Base-by-base conservation (phyloP, 148 eudicot species). In the Heliamphora exappendiculata region DNA sequence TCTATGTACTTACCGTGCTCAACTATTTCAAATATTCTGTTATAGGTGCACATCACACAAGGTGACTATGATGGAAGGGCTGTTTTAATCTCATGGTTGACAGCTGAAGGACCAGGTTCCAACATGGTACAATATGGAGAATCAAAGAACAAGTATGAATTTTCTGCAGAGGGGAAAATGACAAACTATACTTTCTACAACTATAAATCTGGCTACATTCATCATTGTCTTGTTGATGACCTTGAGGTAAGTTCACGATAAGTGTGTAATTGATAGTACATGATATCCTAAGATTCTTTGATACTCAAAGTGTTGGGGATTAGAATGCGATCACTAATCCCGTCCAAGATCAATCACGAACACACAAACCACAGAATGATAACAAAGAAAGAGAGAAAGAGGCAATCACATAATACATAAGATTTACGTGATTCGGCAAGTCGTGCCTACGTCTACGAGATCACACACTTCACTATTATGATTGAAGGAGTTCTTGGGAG, bases 41-140 rank as follows among this genome's bases (percentile, higher is more conserved):
- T 76, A 37, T 76, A 94, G 98, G 98, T 94, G 74, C 97, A 84
- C 81, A 92, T 94, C 53, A 94, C 97, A 51, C 98, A 94, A 86
- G 98, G 98, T 81, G 98, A 94, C 87, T 92, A 94, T 70, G 90
- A 94, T 78, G 98, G 97, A 78, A 92, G 86, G 82, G 98, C 97
- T 68, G 89, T 92, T 57, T 86, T 94, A 68, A 83, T 94, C 66
- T 89, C 96, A 73, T 94, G 98, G 98, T 92, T 94, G 62, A 94
- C 98, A 50, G 78, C 91, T 75, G 90, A 88, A 82, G 91, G 89
- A 80, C 92, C 92, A n/a, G 97, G 97, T 24, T 84, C 94, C 58
- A 89, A 81, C 75, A 67, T 79, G 76, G 91, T 94, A 75, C 86
- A 81, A 42, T 94, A 88, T 82, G 98, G 98, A 73, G 85, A 82